Conservation (phyloP, 1,284 basidiomycete species). For the Tylopilus sp. region DNA sequence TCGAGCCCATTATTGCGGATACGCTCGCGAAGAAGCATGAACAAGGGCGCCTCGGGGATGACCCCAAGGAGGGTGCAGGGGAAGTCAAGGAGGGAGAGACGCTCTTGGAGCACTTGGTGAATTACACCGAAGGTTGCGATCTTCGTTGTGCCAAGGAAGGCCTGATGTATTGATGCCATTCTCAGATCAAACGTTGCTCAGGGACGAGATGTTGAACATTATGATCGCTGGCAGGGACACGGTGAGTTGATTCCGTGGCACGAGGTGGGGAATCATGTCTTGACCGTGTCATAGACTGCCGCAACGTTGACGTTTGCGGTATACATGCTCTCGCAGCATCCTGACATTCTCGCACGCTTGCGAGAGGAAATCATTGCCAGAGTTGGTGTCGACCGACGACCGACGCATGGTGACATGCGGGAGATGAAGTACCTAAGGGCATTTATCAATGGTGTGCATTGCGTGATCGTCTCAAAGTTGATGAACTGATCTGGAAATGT, state of each 20-base stretch:
- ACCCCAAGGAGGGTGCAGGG: neutral
- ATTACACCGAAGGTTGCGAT: constrained; percentile 30
- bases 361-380: constrained; percentile 51
- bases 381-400: constrained; percentile 44
- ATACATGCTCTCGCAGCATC: constrained; percentile 56
- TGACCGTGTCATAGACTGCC: constrained; percentile 42
- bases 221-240: constrained; percentile 44
- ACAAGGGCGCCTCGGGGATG: neutral
- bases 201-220: constrained; percentile 44
- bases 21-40: constrained; percentile 29
- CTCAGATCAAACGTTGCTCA: constrained; percentile 35
- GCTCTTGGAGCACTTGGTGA: constrained; percentile 32
- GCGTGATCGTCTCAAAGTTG: neutral
- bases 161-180: constrained; percentile 4
- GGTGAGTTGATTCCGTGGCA: constrained; percentile 20
- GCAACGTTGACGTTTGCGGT: constrained; percentile 50
- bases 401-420: constrained; percentile 51
- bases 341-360: constrained; percentile 44
- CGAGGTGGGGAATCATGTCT: neutral
- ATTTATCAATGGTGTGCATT: constrained; percentile 52
- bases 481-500: neutral
- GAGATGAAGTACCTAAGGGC: constrained; percentile 59
- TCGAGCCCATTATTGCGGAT: constrained; percentile 33
- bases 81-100: constrained; percentile 26
- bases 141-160: neutral